phyloP scores from a whole-genome alignment of 2,329 filamentous ascomycete species.

The Gremmenia infestans region DNA sequence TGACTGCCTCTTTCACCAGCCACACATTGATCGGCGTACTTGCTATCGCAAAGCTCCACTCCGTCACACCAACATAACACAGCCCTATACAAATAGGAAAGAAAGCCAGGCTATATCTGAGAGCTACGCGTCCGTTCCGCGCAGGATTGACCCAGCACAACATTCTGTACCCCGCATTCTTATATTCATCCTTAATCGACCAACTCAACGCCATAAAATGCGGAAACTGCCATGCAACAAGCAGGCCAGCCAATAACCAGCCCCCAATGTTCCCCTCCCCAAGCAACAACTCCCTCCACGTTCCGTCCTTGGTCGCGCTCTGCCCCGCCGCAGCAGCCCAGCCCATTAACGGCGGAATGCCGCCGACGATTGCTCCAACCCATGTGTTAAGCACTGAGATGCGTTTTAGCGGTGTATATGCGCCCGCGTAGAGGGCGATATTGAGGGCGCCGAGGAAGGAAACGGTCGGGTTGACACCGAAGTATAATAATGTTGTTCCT shows the following conservation, averaged over 20 bases:
- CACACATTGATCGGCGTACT: conserved; percentile 80
- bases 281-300: conserved; percentile 73
- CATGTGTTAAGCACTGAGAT: conserved; percentile 87
- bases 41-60: conserved; percentile 77
- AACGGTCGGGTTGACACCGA: conserved; percentile 91
- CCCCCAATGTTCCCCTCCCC: conserved; percentile 67
- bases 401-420: conserved; percentile 91
- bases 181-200: conserved; percentile 86
- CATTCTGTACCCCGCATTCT: conserved; percentile 63
- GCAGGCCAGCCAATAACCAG: conserved; percentile 77
- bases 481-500: conserved; percentile 71
- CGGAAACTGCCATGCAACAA: conserved; percentile 97
- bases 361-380: conserved; percentile 88
- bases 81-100: conserved; percentile 80
- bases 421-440: conserved; percentile 81
- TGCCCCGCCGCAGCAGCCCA: conserved; percentile 95
- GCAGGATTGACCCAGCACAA: conserved; percentile 82
- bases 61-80: conserved; percentile 74
- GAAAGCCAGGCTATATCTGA: conserved; percentile 81
- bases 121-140: conserved; percentile 77
- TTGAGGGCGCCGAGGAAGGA: conserved; percentile 80
- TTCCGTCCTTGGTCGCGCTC: conserved; percentile 68
- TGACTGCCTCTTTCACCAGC: conserved; percentile 73
- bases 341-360: conserved; percentile 93
- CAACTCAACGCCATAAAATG: conserved; percentile 96